phyloP scores from a whole-genome alignment of 441 rosid species.

The Bocquillonia castaneifolia region DNA sequence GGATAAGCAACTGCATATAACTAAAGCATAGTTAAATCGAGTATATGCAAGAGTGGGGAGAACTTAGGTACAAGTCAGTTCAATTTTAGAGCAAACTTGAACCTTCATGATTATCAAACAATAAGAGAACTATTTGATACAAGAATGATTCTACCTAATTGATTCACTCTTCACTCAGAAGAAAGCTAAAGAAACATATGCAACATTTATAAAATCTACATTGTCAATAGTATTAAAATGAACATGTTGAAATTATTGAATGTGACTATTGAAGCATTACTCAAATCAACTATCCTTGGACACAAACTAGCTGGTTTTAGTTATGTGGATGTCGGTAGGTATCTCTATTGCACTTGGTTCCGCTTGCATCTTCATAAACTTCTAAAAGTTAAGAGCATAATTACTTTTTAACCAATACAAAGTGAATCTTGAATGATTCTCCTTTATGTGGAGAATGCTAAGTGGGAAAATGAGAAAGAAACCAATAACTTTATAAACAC shows the following conservation, averaged over 20 bases:
- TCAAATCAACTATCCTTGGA: not conserved
- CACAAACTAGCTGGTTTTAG: not conserved
- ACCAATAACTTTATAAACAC: too few species aligned
- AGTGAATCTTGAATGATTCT: not conserved
- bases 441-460: too few species aligned
- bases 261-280: not conserved
- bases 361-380: not conserved
- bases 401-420: not conserved
- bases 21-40: too few species aligned
- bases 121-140: not conserved
- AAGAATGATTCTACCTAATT: not conserved
- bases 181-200: not conserved
- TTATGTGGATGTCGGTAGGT: not conserved
- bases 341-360: not conserved
- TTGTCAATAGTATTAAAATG: not conserved
- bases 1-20: too few species aligned
- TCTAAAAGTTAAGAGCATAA: not conserved
- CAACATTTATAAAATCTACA: not conserved
- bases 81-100: not conserved
- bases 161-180: not conserved
- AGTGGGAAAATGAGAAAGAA: too few species aligned
- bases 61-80: not conserved
- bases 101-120: not conserved
- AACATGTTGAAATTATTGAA: not conserved
- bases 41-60: not conserved